Base-by-base conservation (phyloP, 768 basidiomycete genomes). In the Galerina marginata region DNA sequence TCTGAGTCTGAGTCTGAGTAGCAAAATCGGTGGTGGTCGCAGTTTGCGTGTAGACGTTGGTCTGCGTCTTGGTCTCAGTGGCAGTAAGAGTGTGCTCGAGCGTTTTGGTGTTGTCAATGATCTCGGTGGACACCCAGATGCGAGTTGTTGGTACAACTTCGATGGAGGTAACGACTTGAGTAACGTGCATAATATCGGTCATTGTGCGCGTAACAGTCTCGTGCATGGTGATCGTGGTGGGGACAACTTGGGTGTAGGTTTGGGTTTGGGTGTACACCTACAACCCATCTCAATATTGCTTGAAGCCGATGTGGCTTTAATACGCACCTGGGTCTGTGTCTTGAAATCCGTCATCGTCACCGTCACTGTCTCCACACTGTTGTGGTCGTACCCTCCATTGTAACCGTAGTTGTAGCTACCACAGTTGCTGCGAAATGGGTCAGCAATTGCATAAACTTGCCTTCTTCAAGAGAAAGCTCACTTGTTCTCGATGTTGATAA, bases 51-150 rank as follows among this genome's bases (percentile, higher is more conserved):
- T 86, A 84, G 66, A 83, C 71, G 66, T 83, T 81, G 66, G 81
- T 77, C 70, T 80, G 74, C 15, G 86, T 89, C 74, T 72, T 73
- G 4, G 85, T 87, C 74, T 86, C 81, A 38, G 88, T 89, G 11
- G 85, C 84, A 58, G 88, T 90, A 64, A 84, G 68, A 47, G 86
- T 87, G 68, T 86, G 78, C 63, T 88, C 84, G 50, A 85, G 43
- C 25, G 77, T 80, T 76, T 81, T 70, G 65, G 85, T 86, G 55
- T 77, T 75, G 77, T 88, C 86, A 64, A 86, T 79, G 68, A 84
- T 75, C 72, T 88, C 83, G 20, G 88, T 90, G 14, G 87, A 89
- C 40, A 87, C 81, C 81, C 82, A 90, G 49, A 88, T 79, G 48
- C 82, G 81, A 11, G 87, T 89, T 26, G 88, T 89, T 48, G 87